Evolutionary conservation across 179 eudicot genomes (phyloP), one percentile per base, ranked within the genome.

Genomic region (Drosera spatulata): DNA sequence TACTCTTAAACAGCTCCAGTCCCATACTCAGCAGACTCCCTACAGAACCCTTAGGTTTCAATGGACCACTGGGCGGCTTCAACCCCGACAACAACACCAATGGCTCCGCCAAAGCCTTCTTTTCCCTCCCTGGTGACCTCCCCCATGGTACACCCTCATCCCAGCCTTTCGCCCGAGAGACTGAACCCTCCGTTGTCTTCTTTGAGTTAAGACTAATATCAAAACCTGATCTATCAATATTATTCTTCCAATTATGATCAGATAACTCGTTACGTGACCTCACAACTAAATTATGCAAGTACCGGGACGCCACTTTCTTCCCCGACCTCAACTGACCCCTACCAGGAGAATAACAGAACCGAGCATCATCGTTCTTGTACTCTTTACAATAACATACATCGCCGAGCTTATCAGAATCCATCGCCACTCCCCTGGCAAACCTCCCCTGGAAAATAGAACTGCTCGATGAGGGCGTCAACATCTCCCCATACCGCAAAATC

Each of bases 31-130:
- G 40, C 46, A 82, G 53, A 73, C 59, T 69, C 39, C 79, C 77
- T 1, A 81, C 75, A 22, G 33, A 22, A 13, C 80, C 75, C 43
- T 77, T 79, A 33, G 54, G 59, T 58, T 58, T 82, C 6, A 81
- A 67, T 8, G 86, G 81, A 60, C 77, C 75, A 14, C 73, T 53
- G 3, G 81, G 83, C 14, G 85, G 84, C 59, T 69, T 76, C 61
- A 57, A 12, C 42, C 55, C 68, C 55, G 73, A 66, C 49, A 65
- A 72, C 6, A 67, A 55, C 63, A 53, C 12, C 45, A 12, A 22
- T 22, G 33, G 33, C 33, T 22, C 33, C 33, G 33, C 1, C 33
- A 22, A 22, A 22, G 33, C 33, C 33, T 22, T 22, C 33, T 22
- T 22, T 22, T 56, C 59, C 42, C 45, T 55, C 2, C 8, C 59